A percentile compares a stretch with the other conserved stretches of the same genome.
Evolutionary conservation across 1,139 yeast species (phyloP).

Genomic region (Kodamaea anthophila): DNA sequence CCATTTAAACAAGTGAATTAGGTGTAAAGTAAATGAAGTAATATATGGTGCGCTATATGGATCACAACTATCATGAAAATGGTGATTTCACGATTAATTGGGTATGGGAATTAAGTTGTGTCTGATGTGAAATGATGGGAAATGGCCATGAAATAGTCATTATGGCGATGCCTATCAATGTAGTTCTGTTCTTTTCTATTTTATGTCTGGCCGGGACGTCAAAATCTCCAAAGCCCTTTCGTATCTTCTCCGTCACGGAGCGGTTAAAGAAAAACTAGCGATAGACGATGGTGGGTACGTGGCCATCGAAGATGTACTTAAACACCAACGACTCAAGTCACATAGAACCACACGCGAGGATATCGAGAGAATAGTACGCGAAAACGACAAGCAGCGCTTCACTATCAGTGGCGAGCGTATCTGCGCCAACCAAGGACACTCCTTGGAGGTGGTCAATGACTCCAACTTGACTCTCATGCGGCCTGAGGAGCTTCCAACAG

Average conservation of each 20-base stretch:
- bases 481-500: conserved; percentile 17
- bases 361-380: conserved; percentile 52
- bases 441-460: conserved; percentile 44
- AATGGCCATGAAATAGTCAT: too few relatives aligned
- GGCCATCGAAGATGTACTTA: conserved; percentile 44
- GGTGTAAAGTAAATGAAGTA: too few relatives aligned
- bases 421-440: conserved; percentile 93
- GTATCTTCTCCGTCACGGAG: conserved; percentile 78
- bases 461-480: conserved; percentile 36
- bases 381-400: conserved; percentile 69
- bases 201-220: too few relatives aligned
- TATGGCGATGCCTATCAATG: too few relatives aligned
- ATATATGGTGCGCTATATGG: too few relatives aligned
- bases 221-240: conserved; percentile 70
- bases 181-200: too few relatives aligned
- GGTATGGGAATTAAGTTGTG: too few relatives aligned
- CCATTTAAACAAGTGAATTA: too few relatives aligned
- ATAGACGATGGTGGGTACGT: conserved; percentile 70
- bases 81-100: too few relatives aligned
- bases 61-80: too few relatives aligned
- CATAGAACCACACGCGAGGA: conserved; percentile 51
- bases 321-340: conserved; percentile 54
- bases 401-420: conserved; percentile 35
- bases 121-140: too few relatives aligned
- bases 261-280: conserved; percentile 57